Conservation (phyloP, 2,329 filamentous ascomycete species). For the Penicillium capsulatum region DNA sequence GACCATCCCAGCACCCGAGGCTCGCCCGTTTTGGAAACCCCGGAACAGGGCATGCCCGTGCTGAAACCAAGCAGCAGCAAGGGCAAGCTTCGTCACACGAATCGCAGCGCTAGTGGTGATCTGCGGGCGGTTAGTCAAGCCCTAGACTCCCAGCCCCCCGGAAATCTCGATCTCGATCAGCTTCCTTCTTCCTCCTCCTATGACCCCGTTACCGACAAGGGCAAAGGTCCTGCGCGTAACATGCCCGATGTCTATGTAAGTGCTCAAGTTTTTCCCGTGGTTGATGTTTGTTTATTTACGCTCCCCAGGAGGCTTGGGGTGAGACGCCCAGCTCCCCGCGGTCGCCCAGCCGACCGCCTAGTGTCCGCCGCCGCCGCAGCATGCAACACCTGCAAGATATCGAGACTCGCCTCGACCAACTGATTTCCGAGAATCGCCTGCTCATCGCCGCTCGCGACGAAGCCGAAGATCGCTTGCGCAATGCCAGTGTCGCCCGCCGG, state of each 20-base stretch:
- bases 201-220: slow-evolving; percentile 79
- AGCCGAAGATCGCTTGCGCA: slow-evolving; percentile 62
- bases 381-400: slow-evolving; percentile 90
- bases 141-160: slow-evolving; percentile 29
- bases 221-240: slow-evolving; percentile 74
- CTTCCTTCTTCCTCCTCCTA: slow-evolving; percentile 53
- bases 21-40: slow-evolving; percentile 32
- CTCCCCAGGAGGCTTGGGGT: slow-evolving; percentile 79
- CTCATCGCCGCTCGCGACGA: slow-evolving; percentile 68
- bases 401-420: slow-evolving; percentile 76
- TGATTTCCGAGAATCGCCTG: slow-evolving; percentile 77
- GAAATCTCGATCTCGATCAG: slow-evolving; percentile 35
- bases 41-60: slow-evolving; percentile 29
- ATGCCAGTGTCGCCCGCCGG: slow-evolving; percentile 51
- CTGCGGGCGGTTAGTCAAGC: slow-evolving; percentile 64
- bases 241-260: slow-evolving; percentile 95
- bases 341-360: slow-evolving; percentile 89
- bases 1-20: slow-evolving; percentile 30
- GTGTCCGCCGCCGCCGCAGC: slow-evolving; percentile 94
- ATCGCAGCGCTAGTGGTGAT: slow-evolving; percentile 68
- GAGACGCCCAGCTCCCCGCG: slow-evolving; percentile 79
- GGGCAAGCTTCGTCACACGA: slow-evolving; percentile 62
- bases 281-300: slow-evolving; percentile 27
- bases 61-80: slow-evolving; percentile 46
- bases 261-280: slow-evolving; percentile 29